Percentiles rank a stretch among this genome's conserved stretches.
phyloP scores from a whole-genome alignment of 331 rosid species.

The Phaseolus coccineus region DNA sequence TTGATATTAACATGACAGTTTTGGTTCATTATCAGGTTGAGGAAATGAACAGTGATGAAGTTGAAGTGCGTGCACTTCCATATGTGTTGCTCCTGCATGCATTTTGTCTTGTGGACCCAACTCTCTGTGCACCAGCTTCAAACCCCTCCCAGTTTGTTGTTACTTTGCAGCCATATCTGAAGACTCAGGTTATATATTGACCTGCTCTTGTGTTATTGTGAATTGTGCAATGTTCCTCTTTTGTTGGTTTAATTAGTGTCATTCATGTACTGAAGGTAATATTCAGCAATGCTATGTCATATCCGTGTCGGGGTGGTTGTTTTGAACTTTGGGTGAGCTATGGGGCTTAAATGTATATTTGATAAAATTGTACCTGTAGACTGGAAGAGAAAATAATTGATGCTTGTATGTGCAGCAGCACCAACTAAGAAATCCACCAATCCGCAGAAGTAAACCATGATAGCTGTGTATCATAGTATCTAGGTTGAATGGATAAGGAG shows the following conservation, averaged over 20 bases:
- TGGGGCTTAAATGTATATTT: slow-evolving; percentile 10
- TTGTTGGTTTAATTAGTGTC: not conserved
- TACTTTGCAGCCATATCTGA: slow-evolving; percentile 96
- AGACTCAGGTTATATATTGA: slow-evolving; percentile 78
- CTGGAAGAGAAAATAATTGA: not conserved
- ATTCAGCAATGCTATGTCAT: slow-evolving; percentile 31
- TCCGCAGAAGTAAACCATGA: no score
- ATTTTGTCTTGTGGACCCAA: slow-evolving; percentile 93
- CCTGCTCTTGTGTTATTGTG: slow-evolving; percentile 31
- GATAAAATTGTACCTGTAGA: not conserved
- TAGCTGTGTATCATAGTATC: no score
- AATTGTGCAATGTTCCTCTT: slow-evolving; percentile 21
- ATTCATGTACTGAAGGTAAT: slow-evolving; percentile 14
- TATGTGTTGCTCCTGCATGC: slow-evolving; percentile 92
- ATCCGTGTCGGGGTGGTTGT: slow-evolving; percentile 26
- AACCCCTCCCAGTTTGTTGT: slow-evolving; percentile 96
- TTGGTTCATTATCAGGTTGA: slow-evolving; percentile 71
- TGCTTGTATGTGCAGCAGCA: not conserved
- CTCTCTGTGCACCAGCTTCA: slow-evolving; percentile 93
- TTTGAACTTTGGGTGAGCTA: slow-evolving; percentile 23
- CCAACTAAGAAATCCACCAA: no score
- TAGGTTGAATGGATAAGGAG: not conserved
- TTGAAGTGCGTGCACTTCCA: slow-evolving; percentile 78
- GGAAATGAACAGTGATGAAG: slow-evolving; percentile 75
- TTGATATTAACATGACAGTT: slow-evolving; percentile 35